phyloP scores from a whole-genome alignment of 441 rosid genomes.

The Hura crepitans region DNA sequence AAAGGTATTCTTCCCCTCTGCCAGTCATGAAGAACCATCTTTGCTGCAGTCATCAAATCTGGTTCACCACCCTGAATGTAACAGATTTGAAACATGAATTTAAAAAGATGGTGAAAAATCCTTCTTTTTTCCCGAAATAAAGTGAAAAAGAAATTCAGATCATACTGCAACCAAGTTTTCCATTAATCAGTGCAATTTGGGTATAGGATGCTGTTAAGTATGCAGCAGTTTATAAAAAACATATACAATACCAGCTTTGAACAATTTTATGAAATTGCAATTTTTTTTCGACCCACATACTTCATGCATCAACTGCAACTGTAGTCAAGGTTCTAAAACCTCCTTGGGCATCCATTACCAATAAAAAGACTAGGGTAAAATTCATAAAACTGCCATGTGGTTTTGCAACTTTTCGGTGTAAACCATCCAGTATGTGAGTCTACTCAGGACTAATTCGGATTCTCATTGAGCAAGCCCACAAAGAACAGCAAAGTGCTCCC shows the following conservation, averaged over 20 bases:
- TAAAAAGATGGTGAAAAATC: background rate
- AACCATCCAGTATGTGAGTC: too few relatives aligned
- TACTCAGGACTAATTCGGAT: too few relatives aligned
- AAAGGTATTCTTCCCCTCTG: constrained; percentile 91
- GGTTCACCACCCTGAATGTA: constrained; percentile 82
- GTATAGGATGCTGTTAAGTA: background rate
- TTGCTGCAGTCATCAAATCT: constrained; percentile 73
- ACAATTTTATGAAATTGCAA: background rate
- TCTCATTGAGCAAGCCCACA: too few relatives aligned
- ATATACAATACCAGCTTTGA: background rate
- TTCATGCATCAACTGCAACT: background rate
- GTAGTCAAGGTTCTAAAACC: background rate
- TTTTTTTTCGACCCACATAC: background rate
- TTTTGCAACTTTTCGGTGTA: too few relatives aligned
- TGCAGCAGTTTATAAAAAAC: background rate
- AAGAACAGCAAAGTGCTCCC: too few relatives aligned
- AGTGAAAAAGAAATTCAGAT: background rate
- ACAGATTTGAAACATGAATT: constrained; percentile 3
- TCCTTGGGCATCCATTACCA: background rate
- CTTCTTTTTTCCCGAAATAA: background rate
- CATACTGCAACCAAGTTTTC: background rate
- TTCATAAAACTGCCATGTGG: too few relatives aligned
- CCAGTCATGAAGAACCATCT: constrained; percentile 98
- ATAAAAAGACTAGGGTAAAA: background rate
- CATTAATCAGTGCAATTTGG: background rate